Evolutionary conservation across 1,284 basidiomycete species (phyloP).

Genomic region (Cryptococcus sp.): DNA sequence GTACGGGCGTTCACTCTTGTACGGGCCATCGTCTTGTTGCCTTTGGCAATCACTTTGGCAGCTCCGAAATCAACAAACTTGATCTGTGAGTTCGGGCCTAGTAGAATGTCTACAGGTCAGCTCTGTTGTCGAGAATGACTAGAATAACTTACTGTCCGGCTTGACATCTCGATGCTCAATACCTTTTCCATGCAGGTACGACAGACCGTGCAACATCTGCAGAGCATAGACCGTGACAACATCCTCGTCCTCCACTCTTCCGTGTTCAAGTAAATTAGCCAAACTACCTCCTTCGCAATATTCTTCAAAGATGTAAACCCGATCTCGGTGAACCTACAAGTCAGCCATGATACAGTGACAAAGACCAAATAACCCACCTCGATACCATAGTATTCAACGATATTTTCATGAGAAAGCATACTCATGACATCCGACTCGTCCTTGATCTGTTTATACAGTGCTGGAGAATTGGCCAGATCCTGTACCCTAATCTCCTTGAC

Average conservation of each 20-base stretch:
- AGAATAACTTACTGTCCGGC: constrained; percentile 79
- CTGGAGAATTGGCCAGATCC: constrained; percentile 77
- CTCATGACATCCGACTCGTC: constrained; percentile 99
- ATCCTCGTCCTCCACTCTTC: constrained; percentile 93
- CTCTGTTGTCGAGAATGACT: not conserved
- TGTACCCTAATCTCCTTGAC: constrained; percentile 99
- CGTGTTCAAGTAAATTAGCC: constrained; percentile 84
- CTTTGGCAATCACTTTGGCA: constrained; percentile 93
- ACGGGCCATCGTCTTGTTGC: constrained; percentile 79
- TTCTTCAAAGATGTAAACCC: constrained; percentile 96
- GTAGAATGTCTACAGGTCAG: constrained; percentile 71
- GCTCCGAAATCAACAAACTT: constrained; percentile 99
- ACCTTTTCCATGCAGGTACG: constrained; percentile 89
- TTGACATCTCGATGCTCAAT: constrained; percentile 98
- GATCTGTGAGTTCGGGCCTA: constrained; percentile 82
- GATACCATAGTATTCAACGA: constrained; percentile 98
- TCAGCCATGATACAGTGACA: not conserved
- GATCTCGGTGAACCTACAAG: constrained; percentile 74
- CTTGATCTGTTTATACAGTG: constrained; percentile 86
- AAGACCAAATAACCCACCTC: constrained; percentile 56
- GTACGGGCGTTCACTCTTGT: constrained; percentile 41
- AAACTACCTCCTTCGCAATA: constrained; percentile 96
- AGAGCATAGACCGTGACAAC: constrained; percentile 94
- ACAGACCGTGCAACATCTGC: constrained; percentile 90
- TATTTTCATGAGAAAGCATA: constrained; percentile 95